Percentiles rank a stretch among this genome's conserved stretches.
Conservation (phyloP, 1,139 yeast species). For the Candida albicans region DNA sequence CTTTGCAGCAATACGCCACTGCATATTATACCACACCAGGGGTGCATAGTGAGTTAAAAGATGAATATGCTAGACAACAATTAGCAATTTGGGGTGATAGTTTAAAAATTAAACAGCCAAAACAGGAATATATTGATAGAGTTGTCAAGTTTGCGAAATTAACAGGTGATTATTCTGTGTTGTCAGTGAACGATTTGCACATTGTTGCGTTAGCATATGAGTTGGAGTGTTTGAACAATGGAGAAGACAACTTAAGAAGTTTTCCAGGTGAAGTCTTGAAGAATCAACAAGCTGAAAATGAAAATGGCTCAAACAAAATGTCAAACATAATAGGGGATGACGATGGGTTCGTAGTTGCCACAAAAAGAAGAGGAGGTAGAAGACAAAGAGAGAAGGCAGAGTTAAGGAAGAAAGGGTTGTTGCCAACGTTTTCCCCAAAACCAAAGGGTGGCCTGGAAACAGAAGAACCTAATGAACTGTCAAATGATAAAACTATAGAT, state of each 20-base stretch:
- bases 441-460: conserved; percentile 15
- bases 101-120: conserved; percentile 73
- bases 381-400: conserved; percentile 59
- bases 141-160: conserved; percentile 76
- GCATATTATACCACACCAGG: conserved; percentile 88
- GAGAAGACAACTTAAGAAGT: conserved; percentile 64
- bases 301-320: conserved; percentile 5
- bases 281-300: conserved; percentile 11
- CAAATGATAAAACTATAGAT: conserved; percentile 10
- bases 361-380: conserved; percentile 62
- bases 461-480: conserved; percentile 9
- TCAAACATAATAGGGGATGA: conserved; percentile 11
- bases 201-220: conserved; percentile 90
- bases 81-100: conserved; percentile 73
- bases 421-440: conserved; percentile 4
- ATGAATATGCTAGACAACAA: conserved; percentile 80
- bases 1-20: conserved; percentile 67
- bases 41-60: conserved; percentile 81
- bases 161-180: conserved; percentile 89
- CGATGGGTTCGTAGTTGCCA: conserved; percentile 13
- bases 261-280: conserved; percentile 61
- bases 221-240: conserved; percentile 68
- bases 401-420: conserved; percentile 7
- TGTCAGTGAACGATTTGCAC: conserved; percentile 89
- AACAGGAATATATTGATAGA: conserved; percentile 56